These are phyloP conservation scores for Phytopythium ostracodes DNA, from an alignment of 352 stramenopile genomes.

Conservation along the genomic window DNA sequence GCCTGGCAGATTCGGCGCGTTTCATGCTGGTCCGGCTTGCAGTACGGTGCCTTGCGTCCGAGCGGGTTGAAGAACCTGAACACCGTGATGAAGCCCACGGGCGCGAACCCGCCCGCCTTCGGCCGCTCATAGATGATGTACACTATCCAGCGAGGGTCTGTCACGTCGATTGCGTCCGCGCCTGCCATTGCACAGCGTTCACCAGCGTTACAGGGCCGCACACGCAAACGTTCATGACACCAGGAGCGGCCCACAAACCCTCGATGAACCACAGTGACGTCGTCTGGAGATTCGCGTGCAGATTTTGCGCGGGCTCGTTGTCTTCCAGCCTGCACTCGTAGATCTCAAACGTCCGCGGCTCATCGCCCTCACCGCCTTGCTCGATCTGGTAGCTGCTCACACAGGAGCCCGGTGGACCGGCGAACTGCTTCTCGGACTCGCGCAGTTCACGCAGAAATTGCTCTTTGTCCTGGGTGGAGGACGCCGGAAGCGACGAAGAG, in stretches of 20 bases:
- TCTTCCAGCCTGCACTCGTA: slow-evolving; percentile 60
- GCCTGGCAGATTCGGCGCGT: slow-evolving; percentile 83
- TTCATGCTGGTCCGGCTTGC: slow-evolving; percentile 40
- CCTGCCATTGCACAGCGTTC: slow-evolving; percentile 17
- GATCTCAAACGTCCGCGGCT: slow-evolving; percentile 50
- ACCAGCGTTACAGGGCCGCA: background rate
- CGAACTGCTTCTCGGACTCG: slow-evolving; percentile 21
- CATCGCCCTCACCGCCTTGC: slow-evolving; percentile 1
- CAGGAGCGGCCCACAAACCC: slow-evolving; percentile 22
- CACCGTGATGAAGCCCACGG: slow-evolving; percentile 71
- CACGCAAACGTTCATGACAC: background rate
- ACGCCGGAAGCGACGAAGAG: slow-evolving; percentile 32
- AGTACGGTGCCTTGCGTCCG: slow-evolving; percentile 40
- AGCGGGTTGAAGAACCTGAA: slow-evolving; percentile 84
- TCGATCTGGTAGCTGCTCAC: slow-evolving; percentile 31
- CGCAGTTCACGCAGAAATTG: slow-evolving; percentile 26
- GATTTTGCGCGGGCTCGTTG: slow-evolving; percentile 44
- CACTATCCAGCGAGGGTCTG: slow-evolving; percentile 68
- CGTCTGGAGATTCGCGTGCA: slow-evolving; percentile 68
- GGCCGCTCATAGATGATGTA: slow-evolving; percentile 74
- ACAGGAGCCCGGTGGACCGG: slow-evolving; percentile 31
- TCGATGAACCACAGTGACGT: slow-evolving; percentile 83
- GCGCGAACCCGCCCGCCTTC: slow-evolving; percentile 19
- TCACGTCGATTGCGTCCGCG: slow-evolving; percentile 68
- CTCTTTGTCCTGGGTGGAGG: slow-evolving; percentile 39